phyloP scores from a whole-genome alignment of 164 flowering plant species.

The Nelumbo lutea region DNA sequence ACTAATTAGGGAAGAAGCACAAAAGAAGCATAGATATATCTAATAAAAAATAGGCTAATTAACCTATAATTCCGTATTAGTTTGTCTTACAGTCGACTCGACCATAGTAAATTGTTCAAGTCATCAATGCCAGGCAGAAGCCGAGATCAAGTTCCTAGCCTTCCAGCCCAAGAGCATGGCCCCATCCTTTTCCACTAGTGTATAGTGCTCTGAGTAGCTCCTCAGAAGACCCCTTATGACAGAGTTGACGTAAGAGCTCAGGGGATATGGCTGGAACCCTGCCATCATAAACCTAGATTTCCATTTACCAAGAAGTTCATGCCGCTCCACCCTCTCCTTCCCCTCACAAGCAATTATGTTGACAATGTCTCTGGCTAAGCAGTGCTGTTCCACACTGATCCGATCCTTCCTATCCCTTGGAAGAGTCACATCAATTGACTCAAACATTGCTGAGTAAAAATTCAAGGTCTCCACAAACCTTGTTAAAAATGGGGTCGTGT shows the following conservation, averaged over 20 bases:
- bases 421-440: slow-evolving; percentile 61
- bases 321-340: slow-evolving; percentile 69
- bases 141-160: slow-evolving; percentile 55
- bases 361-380: slow-evolving; percentile 73
- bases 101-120: no score
- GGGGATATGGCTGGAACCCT: slow-evolving; percentile 55
- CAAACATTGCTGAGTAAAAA: slow-evolving; percentile 73
- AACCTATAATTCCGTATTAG: no score
- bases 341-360: slow-evolving; percentile 80
- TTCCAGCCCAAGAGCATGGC: slow-evolving; percentile 73
- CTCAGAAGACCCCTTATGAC: slow-evolving; percentile 45
- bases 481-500: slow-evolving; percentile 62
- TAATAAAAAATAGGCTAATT: no score
- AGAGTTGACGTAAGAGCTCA: slow-evolving; percentile 59
- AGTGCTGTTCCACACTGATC: slow-evolving; percentile 68
- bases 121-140: slow-evolving; percentile 70
- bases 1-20: no score
- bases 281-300: slow-evolving; percentile 73
- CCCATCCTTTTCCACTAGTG: slow-evolving; percentile 63
- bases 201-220: slow-evolving; percentile 57
- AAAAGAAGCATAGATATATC: no score
- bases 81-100: no score
- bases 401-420: slow-evolving; percentile 53
- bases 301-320: slow-evolving; percentile 81
- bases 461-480: slow-evolving; percentile 59